Evolutionary conservation across 163 green algal species (phyloP).

Genomic region (Chlorella variabilis): DNA sequence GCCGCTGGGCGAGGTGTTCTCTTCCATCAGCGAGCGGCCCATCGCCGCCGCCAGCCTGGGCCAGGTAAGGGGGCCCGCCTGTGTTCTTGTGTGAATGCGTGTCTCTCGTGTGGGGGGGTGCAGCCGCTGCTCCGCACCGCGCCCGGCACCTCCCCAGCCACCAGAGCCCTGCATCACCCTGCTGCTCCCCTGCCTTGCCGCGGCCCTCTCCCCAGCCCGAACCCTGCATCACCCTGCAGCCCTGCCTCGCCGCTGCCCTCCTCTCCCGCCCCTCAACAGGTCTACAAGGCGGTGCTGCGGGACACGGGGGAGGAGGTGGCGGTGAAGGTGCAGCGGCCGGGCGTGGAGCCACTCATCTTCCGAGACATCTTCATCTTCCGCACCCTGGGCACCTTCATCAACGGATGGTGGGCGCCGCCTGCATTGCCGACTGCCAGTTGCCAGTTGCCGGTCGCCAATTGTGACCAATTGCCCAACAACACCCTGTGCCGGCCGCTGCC

Average conservation of each 20-base stretch:
- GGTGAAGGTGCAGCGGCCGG: conserved; percentile 97
- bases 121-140: too few species aligned
- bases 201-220: too few species aligned
- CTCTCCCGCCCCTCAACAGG: too few species aligned
- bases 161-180: too few species aligned
- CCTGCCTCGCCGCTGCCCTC: conserved; percentile 86
- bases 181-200: too few species aligned
- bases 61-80: conserved; percentile 81
- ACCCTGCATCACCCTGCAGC: too few species aligned
- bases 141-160: too few species aligned
- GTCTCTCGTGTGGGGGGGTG: background rate
- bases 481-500: too few species aligned
- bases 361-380: conserved; percentile 95
- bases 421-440: too few species aligned
- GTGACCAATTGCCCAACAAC: too few species aligned
- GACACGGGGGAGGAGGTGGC: conserved; percentile 86
- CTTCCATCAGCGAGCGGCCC: conserved; percentile 84
- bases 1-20: conserved; percentile 90
- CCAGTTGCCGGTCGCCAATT: too few species aligned
- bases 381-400: conserved; percentile 72
- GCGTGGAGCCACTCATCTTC: conserved; percentile 94
- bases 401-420: conserved; percentile 49
- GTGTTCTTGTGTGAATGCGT: conserved; percentile 33
- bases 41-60: conserved; percentile 93
- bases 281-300: conserved; percentile 88